These are phyloP conservation scores for Tilletia walkeri DNA, from an alignment of 1,284 basidiomycete genomes.

Conservation along the genomic window DNA sequence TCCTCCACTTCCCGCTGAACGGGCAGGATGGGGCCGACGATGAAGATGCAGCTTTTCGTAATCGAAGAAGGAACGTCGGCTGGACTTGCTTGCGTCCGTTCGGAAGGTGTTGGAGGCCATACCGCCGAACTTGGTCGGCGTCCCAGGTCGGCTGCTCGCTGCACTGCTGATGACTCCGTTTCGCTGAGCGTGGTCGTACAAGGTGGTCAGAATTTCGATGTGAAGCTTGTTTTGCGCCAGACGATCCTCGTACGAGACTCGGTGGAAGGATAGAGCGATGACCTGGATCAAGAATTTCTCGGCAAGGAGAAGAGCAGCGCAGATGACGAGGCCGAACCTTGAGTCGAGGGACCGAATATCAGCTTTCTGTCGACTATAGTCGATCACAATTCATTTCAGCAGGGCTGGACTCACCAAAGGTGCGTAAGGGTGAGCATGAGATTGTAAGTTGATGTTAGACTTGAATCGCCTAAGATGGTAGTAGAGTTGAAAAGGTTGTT, in stretches of 20 bases:
- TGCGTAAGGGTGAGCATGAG: constrained; percentile 48
- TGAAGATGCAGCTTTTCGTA: constrained; percentile 1
- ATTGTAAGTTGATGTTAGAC: constrained; percentile 51
- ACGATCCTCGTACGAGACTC: constrained; percentile 81
- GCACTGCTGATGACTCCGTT: not conserved
- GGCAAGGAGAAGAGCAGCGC: constrained; percentile 69
- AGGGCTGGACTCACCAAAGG: constrained; percentile 21
- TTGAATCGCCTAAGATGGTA: constrained; percentile 23
- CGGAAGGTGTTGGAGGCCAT: not conserved
- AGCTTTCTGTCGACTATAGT: constrained; percentile 57
- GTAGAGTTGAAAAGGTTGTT: constrained; percentile 30
- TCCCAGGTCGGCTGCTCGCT: constrained; percentile 9
- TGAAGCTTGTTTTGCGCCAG: constrained; percentile 80
- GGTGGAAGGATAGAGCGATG: constrained; percentile 71
- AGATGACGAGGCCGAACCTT: constrained; percentile 71
- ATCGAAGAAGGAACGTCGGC: constrained; percentile 59
- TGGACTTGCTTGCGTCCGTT: not conserved
- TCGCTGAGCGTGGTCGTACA: constrained; percentile 67
- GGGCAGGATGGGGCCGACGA: not conserved
- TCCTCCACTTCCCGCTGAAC: not conserved
- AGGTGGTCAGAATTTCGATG: constrained; percentile 68
- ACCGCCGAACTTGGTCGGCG: not conserved
- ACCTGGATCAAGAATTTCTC: constrained; percentile 84
- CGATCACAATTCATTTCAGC: constrained; percentile 19
- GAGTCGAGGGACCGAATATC: constrained; percentile 64